phyloP scores from a whole-genome alignment of 148 eudicot genomes.

The Rhododendron kiyosumense region DNA sequence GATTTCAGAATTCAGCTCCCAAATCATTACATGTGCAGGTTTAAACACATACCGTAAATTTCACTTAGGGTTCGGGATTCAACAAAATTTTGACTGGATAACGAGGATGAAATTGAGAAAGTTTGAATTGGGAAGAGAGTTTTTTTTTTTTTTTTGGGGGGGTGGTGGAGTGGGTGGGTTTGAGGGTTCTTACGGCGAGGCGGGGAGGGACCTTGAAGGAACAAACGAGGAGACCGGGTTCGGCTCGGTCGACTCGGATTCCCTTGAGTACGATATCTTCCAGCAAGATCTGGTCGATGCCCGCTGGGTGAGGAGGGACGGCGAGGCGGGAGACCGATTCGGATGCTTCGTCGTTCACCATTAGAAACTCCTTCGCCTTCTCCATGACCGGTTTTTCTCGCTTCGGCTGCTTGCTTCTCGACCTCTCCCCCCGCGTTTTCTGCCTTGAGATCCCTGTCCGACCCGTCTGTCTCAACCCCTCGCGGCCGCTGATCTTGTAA shows the following conservation, averaged over 20 bases:
- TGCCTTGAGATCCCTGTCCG: no score
- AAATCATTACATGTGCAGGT: neutral
- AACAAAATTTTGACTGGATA: neutral
- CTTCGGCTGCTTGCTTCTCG: neutral
- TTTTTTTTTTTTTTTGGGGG: neutral
- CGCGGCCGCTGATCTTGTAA: no score
- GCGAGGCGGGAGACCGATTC: slow-evolving; percentile 34
- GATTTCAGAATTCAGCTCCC: neutral
- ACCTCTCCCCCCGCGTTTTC: neutral
- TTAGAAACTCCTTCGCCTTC: slow-evolving; percentile 31
- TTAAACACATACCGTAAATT: neutral
- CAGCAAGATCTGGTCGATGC: slow-evolving; percentile 47
- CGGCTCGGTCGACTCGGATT: slow-evolving; percentile 62
- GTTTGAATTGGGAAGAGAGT: no score
- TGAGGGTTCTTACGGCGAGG: slow-evolving; percentile 36
- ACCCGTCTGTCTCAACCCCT: no score
- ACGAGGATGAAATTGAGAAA: neutral
- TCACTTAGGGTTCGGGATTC: neutral
- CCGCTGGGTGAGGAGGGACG: slow-evolving; percentile 41
- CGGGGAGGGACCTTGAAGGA: slow-evolving; percentile 70
- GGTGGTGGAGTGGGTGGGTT: neutral
- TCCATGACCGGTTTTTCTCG: slow-evolving; percentile 24
- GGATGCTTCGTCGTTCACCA: slow-evolving; percentile 26
- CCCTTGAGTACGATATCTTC: slow-evolving; percentile 55
- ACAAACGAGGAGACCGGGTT: slow-evolving; percentile 48